A percentile compares a stretch with the other conserved stretches of the same genome.
These are phyloP conservation scores for Cladosporium sphaerospermum DNA, from an alignment of 2,329 filamentous ascomycete species.

Conservation along the genomic window DNA sequence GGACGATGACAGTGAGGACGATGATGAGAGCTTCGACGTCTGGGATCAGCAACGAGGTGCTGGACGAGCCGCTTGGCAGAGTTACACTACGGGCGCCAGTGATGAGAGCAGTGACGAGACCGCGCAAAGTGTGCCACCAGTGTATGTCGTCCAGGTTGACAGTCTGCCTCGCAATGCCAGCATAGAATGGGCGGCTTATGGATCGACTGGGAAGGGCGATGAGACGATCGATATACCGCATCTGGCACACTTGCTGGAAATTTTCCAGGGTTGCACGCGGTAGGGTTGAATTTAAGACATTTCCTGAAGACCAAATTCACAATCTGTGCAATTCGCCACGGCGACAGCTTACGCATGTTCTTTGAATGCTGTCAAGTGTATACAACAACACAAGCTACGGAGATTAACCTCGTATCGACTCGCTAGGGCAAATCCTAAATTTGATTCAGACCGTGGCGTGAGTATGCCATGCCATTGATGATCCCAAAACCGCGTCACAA, in stretches of 20 bases:
- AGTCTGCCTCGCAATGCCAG: slow-evolving; percentile 66
- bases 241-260: slow-evolving; percentile 2
- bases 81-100: slow-evolving; percentile 27
- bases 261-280: slow-evolving; percentile 1
- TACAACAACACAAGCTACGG: no score
- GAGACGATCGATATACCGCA: background rate
- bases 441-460: no score
- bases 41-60: slow-evolving; percentile 56
- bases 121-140: slow-evolving; percentile 46
- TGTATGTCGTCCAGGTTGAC: slow-evolving; percentile 70
- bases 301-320: no score
- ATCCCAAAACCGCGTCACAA: no score
- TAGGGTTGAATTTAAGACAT: background rate
- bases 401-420: no score
- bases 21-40: slow-evolving; percentile 51
- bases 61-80: slow-evolving; percentile 18
- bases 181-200: slow-evolving; percentile 64
- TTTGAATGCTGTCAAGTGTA: no score
- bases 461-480: no score
- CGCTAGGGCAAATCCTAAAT: no score
- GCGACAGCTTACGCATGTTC: no score
- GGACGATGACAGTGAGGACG: slow-evolving; percentile 45
- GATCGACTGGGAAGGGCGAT: background rate
- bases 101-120: slow-evolving; percentile 15
- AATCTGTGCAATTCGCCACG: no score